Conservation (phyloP, 1,284 basidiomycete species). For the Irpex rosettiformis region DNA sequence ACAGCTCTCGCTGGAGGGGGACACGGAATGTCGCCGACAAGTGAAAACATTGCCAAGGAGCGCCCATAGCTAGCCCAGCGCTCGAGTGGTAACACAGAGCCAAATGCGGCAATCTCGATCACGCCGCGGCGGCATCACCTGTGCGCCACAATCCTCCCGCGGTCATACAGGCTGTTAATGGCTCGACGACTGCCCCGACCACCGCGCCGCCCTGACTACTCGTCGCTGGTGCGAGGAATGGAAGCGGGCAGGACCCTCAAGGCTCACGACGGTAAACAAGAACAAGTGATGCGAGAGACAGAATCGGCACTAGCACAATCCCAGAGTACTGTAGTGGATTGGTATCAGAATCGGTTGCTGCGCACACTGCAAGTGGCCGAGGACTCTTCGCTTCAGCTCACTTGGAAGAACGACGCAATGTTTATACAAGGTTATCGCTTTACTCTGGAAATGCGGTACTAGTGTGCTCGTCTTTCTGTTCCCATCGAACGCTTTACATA, state of each 20-base stretch:
- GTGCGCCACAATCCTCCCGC: constrained; percentile 4
- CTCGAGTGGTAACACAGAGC: background rate
- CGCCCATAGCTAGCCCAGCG: background rate
- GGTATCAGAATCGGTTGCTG: background rate
- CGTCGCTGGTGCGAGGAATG: background rate
- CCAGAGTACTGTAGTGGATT: too few relatives aligned
- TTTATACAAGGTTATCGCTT: background rate
- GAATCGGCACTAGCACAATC: too few relatives aligned
- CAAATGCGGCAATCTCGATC: constrained; percentile 3
- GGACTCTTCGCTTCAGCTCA: background rate
- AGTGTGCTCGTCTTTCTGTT: too few relatives aligned
- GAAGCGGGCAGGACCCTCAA: too few relatives aligned
- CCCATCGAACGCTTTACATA: too few relatives aligned
- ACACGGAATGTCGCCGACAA: background rate
- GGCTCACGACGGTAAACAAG: too few relatives aligned
- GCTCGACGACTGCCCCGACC: background rate
- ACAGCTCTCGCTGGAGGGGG: background rate
- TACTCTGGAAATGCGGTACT: too few relatives aligned
- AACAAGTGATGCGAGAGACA: too few relatives aligned
- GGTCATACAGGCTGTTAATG: background rate
- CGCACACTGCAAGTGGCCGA: background rate
- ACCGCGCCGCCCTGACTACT: background rate
- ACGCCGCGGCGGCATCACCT: background rate
- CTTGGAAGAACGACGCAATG: background rate
- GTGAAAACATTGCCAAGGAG: background rate